These are phyloP conservation scores for Sporisorium scitamineum DNA, from an alignment of 1,284 basidiomycete species.

Conservation along the genomic window DNA sequence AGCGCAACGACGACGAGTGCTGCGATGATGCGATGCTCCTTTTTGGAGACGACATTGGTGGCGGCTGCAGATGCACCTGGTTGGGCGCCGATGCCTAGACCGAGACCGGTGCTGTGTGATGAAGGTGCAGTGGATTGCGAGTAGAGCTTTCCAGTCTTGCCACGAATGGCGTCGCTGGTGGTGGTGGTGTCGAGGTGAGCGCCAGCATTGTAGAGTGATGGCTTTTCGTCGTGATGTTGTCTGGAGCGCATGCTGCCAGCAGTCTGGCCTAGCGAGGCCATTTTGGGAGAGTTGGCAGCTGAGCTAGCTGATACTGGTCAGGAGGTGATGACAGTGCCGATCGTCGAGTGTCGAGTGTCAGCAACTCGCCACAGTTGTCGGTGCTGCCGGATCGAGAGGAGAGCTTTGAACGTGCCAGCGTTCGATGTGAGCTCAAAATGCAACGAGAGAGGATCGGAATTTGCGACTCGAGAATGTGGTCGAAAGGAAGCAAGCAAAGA, in stretches of 20 bases:
- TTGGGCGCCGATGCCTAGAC: conserved; percentile 48
- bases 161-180: conserved; percentile 31
- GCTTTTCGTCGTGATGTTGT: conserved; percentile 29
- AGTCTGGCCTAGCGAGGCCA: conserved; percentile 53
- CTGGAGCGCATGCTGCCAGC: conserved; percentile 47
- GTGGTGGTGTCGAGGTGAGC: conserved; percentile 8
- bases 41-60: conserved; percentile 24
- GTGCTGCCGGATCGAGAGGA: neutral
- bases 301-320: conserved; percentile 6
- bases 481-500: neutral
- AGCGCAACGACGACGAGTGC: conserved; percentile 38
- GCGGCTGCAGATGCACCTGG: conserved; percentile 43
- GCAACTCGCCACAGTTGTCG: neutral
- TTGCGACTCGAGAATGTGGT: neutral
- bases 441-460: neutral
- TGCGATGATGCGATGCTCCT: conserved; percentile 44
- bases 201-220: conserved; percentile 36
- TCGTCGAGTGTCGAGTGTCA: neutral
- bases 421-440: neutral
- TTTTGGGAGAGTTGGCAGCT: conserved; percentile 7
- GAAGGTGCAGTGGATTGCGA: conserved; percentile 4
- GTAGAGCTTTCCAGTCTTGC: conserved; percentile 37
- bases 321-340: neutral
- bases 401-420: conserved; percentile 9
- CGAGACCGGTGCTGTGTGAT: conserved; percentile 39